These are phyloP conservation scores for Prunus kanzakura DNA, from an alignment of 306 rosid genomes.

Conservation along the genomic window DNA sequence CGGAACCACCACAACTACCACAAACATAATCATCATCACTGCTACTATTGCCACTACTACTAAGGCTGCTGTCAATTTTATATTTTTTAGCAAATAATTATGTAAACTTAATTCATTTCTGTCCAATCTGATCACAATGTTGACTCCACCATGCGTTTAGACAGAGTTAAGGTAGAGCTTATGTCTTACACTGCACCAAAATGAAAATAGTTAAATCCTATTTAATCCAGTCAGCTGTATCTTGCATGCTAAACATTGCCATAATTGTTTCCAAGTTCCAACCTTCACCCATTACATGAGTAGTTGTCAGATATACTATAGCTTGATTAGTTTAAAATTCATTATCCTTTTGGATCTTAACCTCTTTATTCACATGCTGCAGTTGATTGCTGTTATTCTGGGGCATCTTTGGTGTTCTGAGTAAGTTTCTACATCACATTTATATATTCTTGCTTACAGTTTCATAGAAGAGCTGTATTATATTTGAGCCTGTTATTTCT, in stretches of 20 bases:
- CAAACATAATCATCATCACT: no score
- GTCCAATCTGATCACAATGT: not conserved
- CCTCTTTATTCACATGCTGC: slow-evolving; percentile 37
- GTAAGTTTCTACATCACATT: slow-evolving; percentile 44
- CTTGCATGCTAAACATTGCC: no score
- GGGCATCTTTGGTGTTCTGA: slow-evolving; percentile 95
- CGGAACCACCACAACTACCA: no score
- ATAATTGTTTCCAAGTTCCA: not conserved
- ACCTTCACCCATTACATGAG: not conserved
- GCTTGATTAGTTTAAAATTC: not conserved
- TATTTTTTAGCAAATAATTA: not conserved
- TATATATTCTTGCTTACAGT: not conserved
- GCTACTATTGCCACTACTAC: not conserved
- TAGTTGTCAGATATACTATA: not conserved
- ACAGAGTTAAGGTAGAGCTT: not conserved
- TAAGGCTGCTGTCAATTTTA: not conserved
- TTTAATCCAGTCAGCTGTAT: not conserved
- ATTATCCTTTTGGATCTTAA: slow-evolving; percentile 11
- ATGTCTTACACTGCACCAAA: not conserved
- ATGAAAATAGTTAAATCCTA: not conserved
- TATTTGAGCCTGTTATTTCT: slow-evolving; percentile 14
- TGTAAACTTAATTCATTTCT: not conserved
- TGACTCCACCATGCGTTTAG: not conserved
- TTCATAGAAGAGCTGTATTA: slow-evolving; percentile 11
- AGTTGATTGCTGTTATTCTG: slow-evolving; percentile 84